These are phyloP conservation scores for Grifola frondosa DNA, from an alignment of 1,284 basidiomycete genomes.

Conservation along the genomic window DNA sequence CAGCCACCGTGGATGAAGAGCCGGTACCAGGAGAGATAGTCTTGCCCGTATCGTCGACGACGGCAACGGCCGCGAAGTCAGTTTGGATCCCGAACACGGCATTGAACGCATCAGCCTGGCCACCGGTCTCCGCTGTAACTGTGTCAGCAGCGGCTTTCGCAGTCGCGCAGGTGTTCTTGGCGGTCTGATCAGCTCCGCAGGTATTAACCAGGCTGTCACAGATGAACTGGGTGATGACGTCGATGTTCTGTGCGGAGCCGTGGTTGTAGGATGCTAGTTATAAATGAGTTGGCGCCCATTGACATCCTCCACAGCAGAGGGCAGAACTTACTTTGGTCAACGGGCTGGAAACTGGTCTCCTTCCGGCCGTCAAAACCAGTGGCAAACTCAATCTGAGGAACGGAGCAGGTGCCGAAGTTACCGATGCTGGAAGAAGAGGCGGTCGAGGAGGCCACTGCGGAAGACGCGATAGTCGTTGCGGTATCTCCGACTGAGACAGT, in stretches of 20 bases:
- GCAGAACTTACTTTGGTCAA: slow-evolving; percentile 36
- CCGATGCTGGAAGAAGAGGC: slow-evolving; percentile 34
- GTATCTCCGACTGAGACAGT: slow-evolving; percentile 18
- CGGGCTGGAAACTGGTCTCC: slow-evolving; percentile 56
- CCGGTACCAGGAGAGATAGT: slow-evolving; percentile 18
- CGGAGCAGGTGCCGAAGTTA: slow-evolving; percentile 57
- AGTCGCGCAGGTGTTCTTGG: slow-evolving; percentile 46
- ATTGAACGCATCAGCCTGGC: slow-evolving; percentile 60
- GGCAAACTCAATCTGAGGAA: slow-evolving; percentile 61
- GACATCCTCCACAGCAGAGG: not conserved
- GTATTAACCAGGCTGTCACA: slow-evolving; percentile 53
- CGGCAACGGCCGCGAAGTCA: slow-evolving; percentile 27
- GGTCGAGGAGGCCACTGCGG: slow-evolving; percentile 24
- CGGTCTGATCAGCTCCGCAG: slow-evolving; percentile 53
- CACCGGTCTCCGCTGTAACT: slow-evolving; percentile 45
- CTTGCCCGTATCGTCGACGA: slow-evolving; percentile 30
- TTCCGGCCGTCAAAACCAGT: slow-evolving; percentile 56
- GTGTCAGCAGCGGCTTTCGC: slow-evolving; percentile 45
- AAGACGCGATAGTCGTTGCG: slow-evolving; percentile 15
- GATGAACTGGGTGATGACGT: slow-evolving; percentile 54
- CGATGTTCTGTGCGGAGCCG: slow-evolving; percentile 52
- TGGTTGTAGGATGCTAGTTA: slow-evolving; percentile 46
- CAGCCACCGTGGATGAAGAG: slow-evolving; percentile 6
- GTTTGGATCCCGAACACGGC: slow-evolving; percentile 49
- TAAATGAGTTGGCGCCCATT: slow-evolving; percentile 9